Evolutionary conservation across 2,329 filamentous ascomycete genomes (phyloP), one percentile per base, ranked within the genome.

Genomic region (Westerdykella ornata): DNA sequence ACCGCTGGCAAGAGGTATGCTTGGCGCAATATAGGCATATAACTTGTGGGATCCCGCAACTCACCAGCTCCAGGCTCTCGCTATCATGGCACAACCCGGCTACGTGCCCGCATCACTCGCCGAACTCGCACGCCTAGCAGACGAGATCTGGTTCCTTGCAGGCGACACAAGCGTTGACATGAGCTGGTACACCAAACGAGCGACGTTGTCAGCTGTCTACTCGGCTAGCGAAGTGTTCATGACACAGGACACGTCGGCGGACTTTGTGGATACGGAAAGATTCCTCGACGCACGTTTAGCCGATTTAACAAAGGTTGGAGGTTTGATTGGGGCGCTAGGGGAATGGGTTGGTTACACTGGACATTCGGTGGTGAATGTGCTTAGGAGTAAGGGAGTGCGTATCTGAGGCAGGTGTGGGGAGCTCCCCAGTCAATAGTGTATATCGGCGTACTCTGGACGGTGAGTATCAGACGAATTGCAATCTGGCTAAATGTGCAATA

Each of bases 131-230:
- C 73, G 77, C 37, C 78, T 98, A 4, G 78, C 84, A n/a, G 90
- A 96, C 63, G 92, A 98, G 65, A 94, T 98, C 38, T 86, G 85
- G 75, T 88, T 85, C 58, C 78, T 95, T 3, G 80, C 90, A 0
- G 87, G 88, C 38, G 92, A 97, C 65, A 73, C 70, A 16, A 77
- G 82, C 16, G 85, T 96, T 45, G 89, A 97, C 65, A 77, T 80
- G 3, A 82, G 81, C 4, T 98, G 92, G 92, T 98, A 98, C 55
- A 81, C 81, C 2, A 84, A 83, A 61, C 74, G 82, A 3, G 73
- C 79, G 7, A 76, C 73, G 0, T 63, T 86, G 17, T 74, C 78
- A 1, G 74, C 75, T 2, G 73, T 85, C n/a, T 87, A 85, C 59
- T 87, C 87, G 1, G 66, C 68, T 4, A 65, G 83, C 42, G 92